Evolutionary conservation across 2,329 filamentous ascomycete genomes (phyloP), one percentile per base, ranked within the genome.

Genomic region (Aspergillus caelatus): DNA sequence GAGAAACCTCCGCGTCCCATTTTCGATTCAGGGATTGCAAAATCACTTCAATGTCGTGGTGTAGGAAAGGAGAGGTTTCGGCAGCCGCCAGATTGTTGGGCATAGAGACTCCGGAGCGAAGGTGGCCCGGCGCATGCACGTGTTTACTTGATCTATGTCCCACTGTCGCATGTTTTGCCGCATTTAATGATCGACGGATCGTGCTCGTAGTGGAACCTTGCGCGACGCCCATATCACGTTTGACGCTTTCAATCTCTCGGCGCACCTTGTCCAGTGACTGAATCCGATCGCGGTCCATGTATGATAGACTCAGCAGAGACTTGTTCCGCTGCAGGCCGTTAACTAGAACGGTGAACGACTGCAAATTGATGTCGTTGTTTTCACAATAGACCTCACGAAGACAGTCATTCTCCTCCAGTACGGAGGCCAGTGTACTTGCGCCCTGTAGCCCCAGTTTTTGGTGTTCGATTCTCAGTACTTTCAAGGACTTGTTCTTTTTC

Each of bases 311-410:
- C 16, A 90, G 73, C 1, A 92, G 74, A 0, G 85, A 86, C 3
- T 82, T 84, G 70, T 92, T 92, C 48, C 83, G 84, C 63, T 89
- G 84, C n/a, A 92, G 77, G 21, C 88, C 84, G 70, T 91, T 89
- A 57, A 92, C 87, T 8, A 91, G 78, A 58, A 89, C 87, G 0
- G 88, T 91, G 67, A 91, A 89, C 1, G 88, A 89, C 67, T 89
- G 87, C n/a, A 91, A 80, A 53, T 88, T 88, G 61, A 91, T 90
- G 60, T 88, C 87, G 71, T 92, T 92, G 74, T 90, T 88, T 65
- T 90, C 89, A 74, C 89, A 92, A 69, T 91, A 83, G 7, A 92
- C 81, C 72, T 91, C 87, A 30, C 84, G 82, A 6, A 92, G 78
- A 1, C 84, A 85, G 2, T 76, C 81, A 70, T 92, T 92, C 65